phyloP scores from a whole-genome alignment of 257 asterid species.

The Ajuga chamaepitys region DNA sequence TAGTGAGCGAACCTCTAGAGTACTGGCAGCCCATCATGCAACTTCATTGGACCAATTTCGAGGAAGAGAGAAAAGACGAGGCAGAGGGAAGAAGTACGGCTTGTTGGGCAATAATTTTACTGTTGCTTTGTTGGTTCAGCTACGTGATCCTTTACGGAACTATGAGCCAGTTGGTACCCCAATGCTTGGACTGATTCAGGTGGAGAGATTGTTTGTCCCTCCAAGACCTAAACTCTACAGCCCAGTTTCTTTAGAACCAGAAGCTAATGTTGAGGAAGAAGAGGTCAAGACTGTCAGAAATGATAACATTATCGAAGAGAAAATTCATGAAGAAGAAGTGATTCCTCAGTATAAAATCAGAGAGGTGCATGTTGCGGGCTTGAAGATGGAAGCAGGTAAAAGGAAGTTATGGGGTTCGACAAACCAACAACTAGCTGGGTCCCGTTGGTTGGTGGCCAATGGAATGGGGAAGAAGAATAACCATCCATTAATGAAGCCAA shows the following conservation, averaged over 20 bases:
- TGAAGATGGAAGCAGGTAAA: conserved; percentile 50
- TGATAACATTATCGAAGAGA: conserved; percentile 26
- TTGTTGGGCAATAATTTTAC: conserved; percentile 81
- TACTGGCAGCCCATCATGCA: conserved; percentile 92
- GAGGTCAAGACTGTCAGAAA: conserved; percentile 15
- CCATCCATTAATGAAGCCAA: conserved; percentile 75
- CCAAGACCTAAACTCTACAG: conserved; percentile 64
- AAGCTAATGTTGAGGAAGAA: conserved; percentile 35
- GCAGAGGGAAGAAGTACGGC: conserved; percentile 67
- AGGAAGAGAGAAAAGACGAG: conserved; percentile 61
- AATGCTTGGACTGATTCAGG: conserved; percentile 92
- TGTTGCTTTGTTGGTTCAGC: conserved; percentile 88
- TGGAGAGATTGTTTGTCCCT: conserved; percentile 78
- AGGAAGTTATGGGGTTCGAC: conserved; percentile 85
- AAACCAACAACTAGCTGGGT: conserved; percentile 70
- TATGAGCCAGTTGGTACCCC: conserved; percentile 90
- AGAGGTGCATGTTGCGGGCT: conserved; percentile 80
- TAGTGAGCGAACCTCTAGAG: conserved; percentile 58
- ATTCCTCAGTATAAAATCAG: conserved; percentile 65
- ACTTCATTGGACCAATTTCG: conserved; percentile 48
- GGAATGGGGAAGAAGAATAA: conserved; percentile 99
- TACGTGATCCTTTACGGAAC: conserved; percentile 77
- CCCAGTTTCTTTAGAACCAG: conserved; percentile 40
- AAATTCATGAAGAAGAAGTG: conserved; percentile 34
- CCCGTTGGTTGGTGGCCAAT: conserved; percentile 94